Conservation (phyloP, 768 basidiomycete genomes). For the Boletus pseudo-olivaceus region DNA sequence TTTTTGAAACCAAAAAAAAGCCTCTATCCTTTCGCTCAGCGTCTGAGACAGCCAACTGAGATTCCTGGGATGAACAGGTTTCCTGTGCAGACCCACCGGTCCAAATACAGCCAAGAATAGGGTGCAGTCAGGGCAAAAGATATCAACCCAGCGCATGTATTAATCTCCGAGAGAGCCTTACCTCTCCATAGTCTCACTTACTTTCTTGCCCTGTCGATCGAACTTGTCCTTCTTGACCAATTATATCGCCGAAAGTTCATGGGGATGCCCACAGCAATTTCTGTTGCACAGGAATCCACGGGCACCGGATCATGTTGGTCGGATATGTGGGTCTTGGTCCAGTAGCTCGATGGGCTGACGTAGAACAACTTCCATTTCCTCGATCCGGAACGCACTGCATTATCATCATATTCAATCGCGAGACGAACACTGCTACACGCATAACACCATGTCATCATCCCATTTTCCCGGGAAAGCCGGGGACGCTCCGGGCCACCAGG, state of each 20-base stretch:
- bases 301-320: background rate
- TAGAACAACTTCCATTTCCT: constrained; percentile 18
- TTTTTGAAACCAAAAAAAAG: background rate
- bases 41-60: background rate
- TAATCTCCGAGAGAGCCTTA: constrained; percentile 7
- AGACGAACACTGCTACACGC: constrained; percentile 1
- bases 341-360: background rate
- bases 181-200: background rate
- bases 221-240: background rate
- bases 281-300: constrained; percentile 12
- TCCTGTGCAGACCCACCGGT: background rate
- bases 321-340: background rate
- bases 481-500: background rate
- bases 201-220: background rate
- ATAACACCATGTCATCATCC: background rate
- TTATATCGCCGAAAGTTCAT: background rate
- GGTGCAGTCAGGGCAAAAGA: background rate
- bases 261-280: constrained; percentile 3
- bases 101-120: background rate
- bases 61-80: background rate
- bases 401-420: background rate
- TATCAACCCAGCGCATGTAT: background rate
- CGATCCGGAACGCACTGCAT: constrained; percentile 5
- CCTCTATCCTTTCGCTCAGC: background rate
- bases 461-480: background rate